These are phyloP conservation scores for Neltuma alba DNA, from an alignment of 306 rosid species.

Conservation along the genomic window DNA sequence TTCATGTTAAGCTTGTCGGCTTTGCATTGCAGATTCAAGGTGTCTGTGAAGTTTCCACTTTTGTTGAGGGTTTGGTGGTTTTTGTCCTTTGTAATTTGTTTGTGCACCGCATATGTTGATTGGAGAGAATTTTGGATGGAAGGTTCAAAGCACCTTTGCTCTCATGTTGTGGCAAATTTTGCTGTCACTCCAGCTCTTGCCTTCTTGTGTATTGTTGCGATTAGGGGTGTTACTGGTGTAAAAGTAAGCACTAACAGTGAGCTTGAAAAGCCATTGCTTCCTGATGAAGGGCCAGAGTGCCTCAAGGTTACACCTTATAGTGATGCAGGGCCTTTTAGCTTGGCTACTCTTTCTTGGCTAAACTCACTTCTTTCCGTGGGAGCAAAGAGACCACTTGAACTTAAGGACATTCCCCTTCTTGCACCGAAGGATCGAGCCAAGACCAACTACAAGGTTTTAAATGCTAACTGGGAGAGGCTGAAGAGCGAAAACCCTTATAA, in stretches of 20 bases:
- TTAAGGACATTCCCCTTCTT: no score
- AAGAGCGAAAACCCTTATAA: no score
- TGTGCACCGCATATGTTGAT: constrained; percentile 73
- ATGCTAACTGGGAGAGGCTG: no score
- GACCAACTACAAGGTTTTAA: no score
- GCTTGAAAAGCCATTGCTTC: constrained; percentile 76
- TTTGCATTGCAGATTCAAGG: constrained; percentile 77
- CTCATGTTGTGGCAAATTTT: constrained; percentile 74
- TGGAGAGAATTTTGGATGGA: constrained; percentile 62
- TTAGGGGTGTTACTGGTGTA: constrained; percentile 78
- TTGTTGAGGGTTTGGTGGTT: constrained; percentile 86
- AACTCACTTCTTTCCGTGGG: constrained; percentile 82
- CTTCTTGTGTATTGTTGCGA: constrained; percentile 67
- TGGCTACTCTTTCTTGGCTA: constrained; percentile 87
- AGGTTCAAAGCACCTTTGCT: constrained; percentile 45
- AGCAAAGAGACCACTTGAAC: constrained; percentile 85
- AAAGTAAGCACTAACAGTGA: constrained; percentile 53
- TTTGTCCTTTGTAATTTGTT: constrained; percentile 63
- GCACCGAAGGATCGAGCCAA: no score
- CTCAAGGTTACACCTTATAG: no score
- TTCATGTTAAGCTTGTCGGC: constrained; percentile 66
- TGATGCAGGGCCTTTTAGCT: constrained; percentile 82
- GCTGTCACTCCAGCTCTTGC: constrained; percentile 84
- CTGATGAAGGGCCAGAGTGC: constrained; percentile 82
- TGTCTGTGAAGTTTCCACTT: constrained; percentile 62